Conservation (phyloP, 2,329 filamentous ascomycete genomes). For the Zymoseptoria tritici region DNA sequence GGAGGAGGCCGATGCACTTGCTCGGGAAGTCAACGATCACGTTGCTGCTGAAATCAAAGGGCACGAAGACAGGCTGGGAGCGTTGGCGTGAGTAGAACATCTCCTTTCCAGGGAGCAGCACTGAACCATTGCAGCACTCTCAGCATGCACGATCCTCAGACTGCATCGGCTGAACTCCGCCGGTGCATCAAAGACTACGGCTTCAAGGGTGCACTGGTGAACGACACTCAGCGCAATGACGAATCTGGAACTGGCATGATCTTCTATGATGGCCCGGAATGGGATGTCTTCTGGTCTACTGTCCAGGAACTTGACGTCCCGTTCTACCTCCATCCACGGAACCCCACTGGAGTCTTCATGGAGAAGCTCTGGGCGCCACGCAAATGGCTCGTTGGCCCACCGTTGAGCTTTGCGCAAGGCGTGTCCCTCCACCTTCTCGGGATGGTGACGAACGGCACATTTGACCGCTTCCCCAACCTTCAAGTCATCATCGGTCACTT, state of each 20-base stretch:
- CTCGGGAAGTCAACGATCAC: slow-evolving; percentile 43
- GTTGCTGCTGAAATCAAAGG: slow-evolving; percentile 38
- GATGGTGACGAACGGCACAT: slow-evolving; percentile 45
- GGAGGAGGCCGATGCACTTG: slow-evolving; percentile 38
- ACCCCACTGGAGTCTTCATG: slow-evolving; percentile 42
- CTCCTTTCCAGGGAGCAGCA: no score
- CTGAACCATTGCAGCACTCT: slow-evolving; percentile 17
- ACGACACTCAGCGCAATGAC: slow-evolving; percentile 46
- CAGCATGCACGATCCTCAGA: slow-evolving; percentile 44
- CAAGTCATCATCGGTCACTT: slow-evolving; percentile 44
- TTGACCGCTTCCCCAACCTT: slow-evolving; percentile 41
- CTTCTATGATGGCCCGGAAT: slow-evolving; percentile 57
- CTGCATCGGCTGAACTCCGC: slow-evolving; percentile 45
- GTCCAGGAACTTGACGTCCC: slow-evolving; percentile 55
- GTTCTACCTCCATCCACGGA: slow-evolving; percentile 55
- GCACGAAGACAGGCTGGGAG: slow-evolving; percentile 37
- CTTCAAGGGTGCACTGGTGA: slow-evolving; percentile 31
- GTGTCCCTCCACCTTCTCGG: slow-evolving; percentile 52
- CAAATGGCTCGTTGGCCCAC: slow-evolving; percentile 54
- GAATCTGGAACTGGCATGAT: slow-evolving; percentile 49
- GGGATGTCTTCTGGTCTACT: slow-evolving; percentile 55
- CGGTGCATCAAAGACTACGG: slow-evolving; percentile 46
- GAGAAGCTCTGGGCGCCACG: slow-evolving; percentile 54
- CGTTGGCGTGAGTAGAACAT: slow-evolving; percentile 31
- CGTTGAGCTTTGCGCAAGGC: slow-evolving; percentile 52